Conservation (phyloP, 371 early-diverging fungal genomes). For the Haplosporangium sp. region DNA sequence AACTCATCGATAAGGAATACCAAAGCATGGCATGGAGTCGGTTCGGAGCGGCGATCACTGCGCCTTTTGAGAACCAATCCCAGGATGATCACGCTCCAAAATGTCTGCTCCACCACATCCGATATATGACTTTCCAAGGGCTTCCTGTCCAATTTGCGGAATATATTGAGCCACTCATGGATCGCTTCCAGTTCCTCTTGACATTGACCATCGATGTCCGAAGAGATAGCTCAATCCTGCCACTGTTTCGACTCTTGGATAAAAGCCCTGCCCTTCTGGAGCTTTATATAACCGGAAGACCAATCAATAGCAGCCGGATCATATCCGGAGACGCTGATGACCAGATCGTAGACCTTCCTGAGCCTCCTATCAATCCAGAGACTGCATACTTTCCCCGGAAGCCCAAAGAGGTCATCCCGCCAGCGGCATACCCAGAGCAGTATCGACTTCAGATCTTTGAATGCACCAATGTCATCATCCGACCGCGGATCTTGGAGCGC, state of each 20-base stretch:
- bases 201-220: constrained; percentile 3
- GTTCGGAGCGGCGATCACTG: constrained; percentile 11
- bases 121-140: constrained; percentile 9
- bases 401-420: constrained; percentile 15
- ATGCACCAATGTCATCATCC: not conserved
- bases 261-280: constrained; percentile 5
- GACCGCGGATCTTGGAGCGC: constrained; percentile 19
- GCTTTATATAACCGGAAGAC: not conserved
- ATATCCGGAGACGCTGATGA: constrained; percentile 13
- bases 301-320: not conserved
- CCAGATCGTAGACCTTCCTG: constrained; percentile 1
- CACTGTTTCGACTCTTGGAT: constrained; percentile 2
- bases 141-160: not conserved
- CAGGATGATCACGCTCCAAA: not conserved
- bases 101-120: constrained; percentile 30
- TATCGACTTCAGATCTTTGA: constrained; percentile 29
- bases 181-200: constrained; percentile 3
- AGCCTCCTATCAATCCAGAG: constrained; percentile 11
- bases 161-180: not conserved
- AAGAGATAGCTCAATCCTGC: not conserved
- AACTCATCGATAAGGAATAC: no score
- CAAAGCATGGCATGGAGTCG: not conserved
- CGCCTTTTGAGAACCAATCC: not conserved
- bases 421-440: constrained; percentile 12
- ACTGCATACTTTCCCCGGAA: constrained; percentile 25